Base-by-base conservation (phyloP, 352 stramenopile genomes). In the Hyaloperonospora brassicae region DNA sequence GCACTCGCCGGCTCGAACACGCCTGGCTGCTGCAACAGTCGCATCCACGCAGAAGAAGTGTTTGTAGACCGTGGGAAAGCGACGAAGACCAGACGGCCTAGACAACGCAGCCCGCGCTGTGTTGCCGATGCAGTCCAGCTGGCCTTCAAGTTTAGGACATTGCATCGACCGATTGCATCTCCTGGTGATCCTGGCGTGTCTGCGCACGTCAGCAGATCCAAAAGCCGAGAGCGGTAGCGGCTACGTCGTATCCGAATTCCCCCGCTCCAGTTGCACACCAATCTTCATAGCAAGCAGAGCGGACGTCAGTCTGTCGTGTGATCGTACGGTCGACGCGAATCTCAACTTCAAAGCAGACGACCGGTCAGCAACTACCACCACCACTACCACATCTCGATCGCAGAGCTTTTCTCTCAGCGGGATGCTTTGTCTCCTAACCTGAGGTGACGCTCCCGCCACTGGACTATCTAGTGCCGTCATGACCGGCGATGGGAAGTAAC, bases 401-500 rank as follows among this genome's bases (percentile, higher is more conserved):
- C 35, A 44, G 22, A 31, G 27, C 42, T 49, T 34, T 58, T 25
- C 40, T 25, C 7, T 53, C 44, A 38, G 30, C 50, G 42, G 34
- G 45, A 4, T 54, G 43, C 24, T 55, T 53, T 24, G 52, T 39
- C 51, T 87, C 73, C 59, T 87, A 72, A 24, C 86, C 71, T 25
- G 87, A 68, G 25, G 87, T 79, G 66, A 87, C 83, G 57, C 75
- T 86, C 46, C 73, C 62, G 30, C 66, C 71, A 11, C 85, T 61
- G 45, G 71, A 62, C 23, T 55, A 56, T n/a, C 71, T 73, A 8
- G 68, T 49, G 23, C 71, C 76, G 50, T 77, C 11, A 65, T 64
- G 24, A 71, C 72, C 34, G 87, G 72, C 52, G 75, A 72, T n/a
- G 77, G 76, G 62, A 90, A 90, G 58, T 86, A 68, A 50, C 79